These are phyloP conservation scores for Odontarrhena argentea DNA, from an alignment of 345 rosid species.

Conservation along the genomic window DNA sequence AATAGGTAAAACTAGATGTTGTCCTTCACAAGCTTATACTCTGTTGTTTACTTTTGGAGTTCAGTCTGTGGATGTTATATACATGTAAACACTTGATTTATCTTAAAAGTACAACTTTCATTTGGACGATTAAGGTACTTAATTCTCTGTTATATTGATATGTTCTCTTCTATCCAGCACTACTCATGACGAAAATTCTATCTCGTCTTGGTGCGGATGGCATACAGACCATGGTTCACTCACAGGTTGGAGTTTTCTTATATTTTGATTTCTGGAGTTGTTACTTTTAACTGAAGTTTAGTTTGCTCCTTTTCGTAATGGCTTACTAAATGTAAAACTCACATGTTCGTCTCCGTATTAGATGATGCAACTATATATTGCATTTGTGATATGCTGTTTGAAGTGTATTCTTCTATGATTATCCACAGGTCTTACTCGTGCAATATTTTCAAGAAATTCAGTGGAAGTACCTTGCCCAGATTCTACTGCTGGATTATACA, in stretches of 20 bases:
- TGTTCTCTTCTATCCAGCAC: constrained; percentile 46
- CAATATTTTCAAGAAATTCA: constrained; percentile 70
- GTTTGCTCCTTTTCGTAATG: constrained; percentile 13
- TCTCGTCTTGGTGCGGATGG: constrained; percentile 98
- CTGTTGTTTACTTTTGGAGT: not conserved
- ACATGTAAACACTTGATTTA: not conserved
- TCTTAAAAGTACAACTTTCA: not conserved
- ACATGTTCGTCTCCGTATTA: not conserved
- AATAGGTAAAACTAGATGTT: constrained; percentile 44
- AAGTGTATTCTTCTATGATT: constrained; percentile 11
- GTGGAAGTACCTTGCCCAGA: constrained; percentile 80
- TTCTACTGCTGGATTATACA: constrained; percentile 83
- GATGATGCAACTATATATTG: not conserved
- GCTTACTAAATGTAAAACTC: not conserved
- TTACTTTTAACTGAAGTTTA: not conserved
- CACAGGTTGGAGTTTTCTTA: constrained; percentile 52
- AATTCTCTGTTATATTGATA: constrained; percentile 21
- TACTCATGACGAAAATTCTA: constrained; percentile 49
- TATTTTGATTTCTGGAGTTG: constrained; percentile 20
- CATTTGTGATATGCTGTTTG: not conserved
- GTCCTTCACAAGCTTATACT: not conserved
- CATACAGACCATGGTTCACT: constrained; percentile 91
- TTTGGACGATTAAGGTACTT: constrained; percentile 18
- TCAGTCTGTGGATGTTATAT: constrained; percentile 1
- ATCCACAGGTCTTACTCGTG: constrained; percentile 91